Evolutionary conservation across 495 filamentous ascomycete species (phyloP).

Genomic region (Lasiosphaeria miniovina): DNA sequence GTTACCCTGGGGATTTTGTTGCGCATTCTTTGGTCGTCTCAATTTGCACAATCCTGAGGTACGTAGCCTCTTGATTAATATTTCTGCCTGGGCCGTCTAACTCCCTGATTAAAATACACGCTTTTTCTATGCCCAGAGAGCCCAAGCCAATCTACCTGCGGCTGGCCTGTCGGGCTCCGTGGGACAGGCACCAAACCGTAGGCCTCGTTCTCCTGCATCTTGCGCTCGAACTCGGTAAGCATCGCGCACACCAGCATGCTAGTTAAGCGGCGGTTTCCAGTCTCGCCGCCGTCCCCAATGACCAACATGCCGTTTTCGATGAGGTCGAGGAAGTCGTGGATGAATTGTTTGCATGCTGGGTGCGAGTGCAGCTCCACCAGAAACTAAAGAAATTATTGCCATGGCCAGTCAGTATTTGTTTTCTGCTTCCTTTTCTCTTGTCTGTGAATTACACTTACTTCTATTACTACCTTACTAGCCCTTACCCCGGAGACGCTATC

Average conservation of each 20-base stretch:
- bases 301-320: not conserved
- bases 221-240: not conserved
- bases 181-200: not conserved
- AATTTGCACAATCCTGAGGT: too few species aligned
- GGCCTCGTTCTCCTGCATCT: not conserved
- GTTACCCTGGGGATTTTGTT: too few species aligned
- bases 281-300: not conserved
- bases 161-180: not conserved
- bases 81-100: too few species aligned
- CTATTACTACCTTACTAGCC: not conserved
- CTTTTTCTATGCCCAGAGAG: too few species aligned
- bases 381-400: not conserved
- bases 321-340: conserved; percentile 6
- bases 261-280: not conserved
- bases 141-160: too few species aligned
- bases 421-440: not conserved
- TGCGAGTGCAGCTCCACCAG: not conserved
- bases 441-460: not conserved
- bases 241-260: not conserved
- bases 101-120: not conserved
- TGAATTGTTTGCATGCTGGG: not conserved
- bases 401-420: not conserved
- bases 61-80: too few species aligned
- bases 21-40: too few species aligned
- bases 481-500: conserved; percentile 7